Evolutionary conservation across 306 rosid species (phyloP), one percentile per base, ranked within the genome.

Genomic region (Cicer pinnatifidum): DNA sequence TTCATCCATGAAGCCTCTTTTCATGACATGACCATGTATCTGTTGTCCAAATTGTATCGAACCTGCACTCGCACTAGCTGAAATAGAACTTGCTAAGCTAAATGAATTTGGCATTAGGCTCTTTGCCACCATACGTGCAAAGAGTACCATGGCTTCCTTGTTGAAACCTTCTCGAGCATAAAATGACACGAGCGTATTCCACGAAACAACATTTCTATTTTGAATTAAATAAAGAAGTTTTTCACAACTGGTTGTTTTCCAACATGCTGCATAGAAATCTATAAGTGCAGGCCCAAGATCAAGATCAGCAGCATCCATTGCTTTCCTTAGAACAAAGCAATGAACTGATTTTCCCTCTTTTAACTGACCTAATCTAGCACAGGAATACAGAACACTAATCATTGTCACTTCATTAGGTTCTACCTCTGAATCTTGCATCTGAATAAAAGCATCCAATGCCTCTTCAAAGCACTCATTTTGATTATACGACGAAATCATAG

Each of bases 291-390:
- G 90, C 45, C 88, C 93, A 39, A 77, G 72, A 57, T 88, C 89
- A 75, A 91, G 78, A 53, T 77, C 80, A 77, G 74, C 57, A 43
- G 80, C 64, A 77, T 84, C 94, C 72, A 84, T 44, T 48, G 73
- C 86, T 20, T 81, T 88, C 76, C 88, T 86, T 37, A 91, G 73
- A 38, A 88, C 79, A 83, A 91, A 80, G 82, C 96, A 82, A 72
- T 91, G 96, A 80, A 87, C 86, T 6, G 96, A 88, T 77, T 85
- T 88, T 56, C 97, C 97, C 75, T 87, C 90, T 80, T 79, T 89
- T 39, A 89, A 78, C 78, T 70, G 16, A 7, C 92, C 83, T 84
- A 91, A 84, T 76, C 90, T 83, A 68, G 92, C 82, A 53, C 96
- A 93, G 33, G 89, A 91, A 67, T 74, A 44, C 33, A 93, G 77